A percentile compares a stretch with the other conserved stretches of the same genome.
Conservation (phyloP, 1,139 yeast genomes). For the Meyerozyma carpophila region DNA sequence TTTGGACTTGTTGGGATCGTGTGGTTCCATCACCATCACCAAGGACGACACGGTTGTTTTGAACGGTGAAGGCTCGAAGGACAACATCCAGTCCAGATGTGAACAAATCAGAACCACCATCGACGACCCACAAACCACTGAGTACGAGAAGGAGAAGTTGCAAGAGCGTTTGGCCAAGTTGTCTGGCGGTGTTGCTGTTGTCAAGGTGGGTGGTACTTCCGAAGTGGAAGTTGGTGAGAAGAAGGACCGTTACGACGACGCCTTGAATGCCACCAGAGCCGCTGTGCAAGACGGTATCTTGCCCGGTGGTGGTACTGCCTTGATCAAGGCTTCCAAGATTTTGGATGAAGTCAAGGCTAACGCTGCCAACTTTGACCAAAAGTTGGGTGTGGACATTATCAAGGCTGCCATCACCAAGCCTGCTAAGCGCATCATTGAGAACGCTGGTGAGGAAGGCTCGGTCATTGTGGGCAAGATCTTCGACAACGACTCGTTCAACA, state of each 20-base stretch:
- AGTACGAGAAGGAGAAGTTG: conserved; percentile 95
- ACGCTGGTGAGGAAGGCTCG: conserved; percentile 98
- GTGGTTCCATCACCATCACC: conserved; percentile 90
- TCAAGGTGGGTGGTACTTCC: conserved; percentile 96
- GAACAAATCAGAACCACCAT: conserved; percentile 91
- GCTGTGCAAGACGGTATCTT: conserved; percentile 99
- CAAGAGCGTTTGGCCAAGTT: conserved; percentile 98
- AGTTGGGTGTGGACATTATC: conserved; percentile 94
- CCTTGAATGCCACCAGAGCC: conserved; percentile 98
- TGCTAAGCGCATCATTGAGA: conserved; percentile 94
- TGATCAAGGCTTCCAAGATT: conserved; percentile 86
- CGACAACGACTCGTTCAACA: conserved; percentile 80
- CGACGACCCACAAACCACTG: conserved; percentile 69
- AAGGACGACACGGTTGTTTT: conserved; percentile 95
- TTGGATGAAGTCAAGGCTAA: conserved; percentile 62
- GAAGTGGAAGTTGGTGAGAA: conserved; percentile 99
- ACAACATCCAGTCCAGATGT: conserved; percentile 81
- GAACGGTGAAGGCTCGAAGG: conserved; percentile 95
- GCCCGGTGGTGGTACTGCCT: conserved; percentile 99
- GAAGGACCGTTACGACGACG: conserved; percentile 99
- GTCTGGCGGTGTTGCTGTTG: conserved; percentile 98
- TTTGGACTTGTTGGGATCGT: conserved; percentile 84
- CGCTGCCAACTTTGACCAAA: conserved; percentile 93
- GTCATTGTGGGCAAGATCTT: conserved; percentile 95
- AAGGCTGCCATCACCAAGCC: conserved; percentile 96